A percentile compares a stretch with the other conserved stretches of the same genome.
Conservation (phyloP, 257 asterid genomes). For the Paulownia fortunei region DNA sequence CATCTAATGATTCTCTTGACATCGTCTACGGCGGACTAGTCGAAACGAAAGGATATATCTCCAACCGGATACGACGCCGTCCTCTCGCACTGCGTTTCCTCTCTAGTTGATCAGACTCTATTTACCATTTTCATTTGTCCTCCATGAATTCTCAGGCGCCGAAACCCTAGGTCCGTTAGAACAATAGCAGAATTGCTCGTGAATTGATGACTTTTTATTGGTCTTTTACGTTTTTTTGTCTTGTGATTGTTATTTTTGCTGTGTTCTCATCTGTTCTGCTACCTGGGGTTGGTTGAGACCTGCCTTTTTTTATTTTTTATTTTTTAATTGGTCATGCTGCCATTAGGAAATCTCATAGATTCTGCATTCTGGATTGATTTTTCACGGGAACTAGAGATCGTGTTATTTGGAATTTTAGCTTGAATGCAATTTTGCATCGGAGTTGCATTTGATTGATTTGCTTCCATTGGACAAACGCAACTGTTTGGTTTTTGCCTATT, state of each 20-base stretch:
- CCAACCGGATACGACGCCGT: constrained; percentile 38
- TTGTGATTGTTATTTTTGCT: neutral
- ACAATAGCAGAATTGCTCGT: neutral
- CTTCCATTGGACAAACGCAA: constrained; percentile 4
- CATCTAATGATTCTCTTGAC: constrained; percentile 35
- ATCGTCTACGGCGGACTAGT: constrained; percentile 56
- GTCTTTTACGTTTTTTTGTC: neutral
- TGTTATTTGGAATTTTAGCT: constrained; percentile 4
- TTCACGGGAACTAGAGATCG: neutral
- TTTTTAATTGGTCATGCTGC: neutral
- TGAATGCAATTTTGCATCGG: constrained; percentile 4
- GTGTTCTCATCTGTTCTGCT: neutral
- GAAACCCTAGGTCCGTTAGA: constrained; percentile 60
- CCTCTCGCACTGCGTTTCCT: constrained; percentile 20
- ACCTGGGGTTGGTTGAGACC: neutral
- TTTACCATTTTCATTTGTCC: neutral
- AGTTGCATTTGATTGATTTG: constrained; percentile 16
- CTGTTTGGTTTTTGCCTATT: neutral
- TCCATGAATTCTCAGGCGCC: constrained; percentile 30
- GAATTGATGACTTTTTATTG: neutral
- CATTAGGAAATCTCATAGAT: neutral
- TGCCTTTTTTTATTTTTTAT: neutral
- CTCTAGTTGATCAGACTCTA: constrained; percentile 22
- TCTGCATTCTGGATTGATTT: constrained; percentile 20
- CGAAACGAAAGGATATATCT: constrained; percentile 30